These are phyloP conservation scores for Tetrapisispora arboricola DNA, from an alignment of 805 yeast species.

Conservation along the genomic window DNA sequence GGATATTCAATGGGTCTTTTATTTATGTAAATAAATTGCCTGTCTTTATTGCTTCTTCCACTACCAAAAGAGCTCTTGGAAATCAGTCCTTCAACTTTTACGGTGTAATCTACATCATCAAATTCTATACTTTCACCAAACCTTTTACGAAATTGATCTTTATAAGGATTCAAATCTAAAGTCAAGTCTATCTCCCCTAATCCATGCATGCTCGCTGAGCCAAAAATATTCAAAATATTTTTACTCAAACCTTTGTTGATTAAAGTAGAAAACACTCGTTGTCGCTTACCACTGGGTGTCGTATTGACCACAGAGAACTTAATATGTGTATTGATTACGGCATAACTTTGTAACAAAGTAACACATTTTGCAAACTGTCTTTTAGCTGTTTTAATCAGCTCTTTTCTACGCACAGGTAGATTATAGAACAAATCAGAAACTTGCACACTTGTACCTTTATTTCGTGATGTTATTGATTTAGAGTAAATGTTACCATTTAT, in stretches of 20 bases:
- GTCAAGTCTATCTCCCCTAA: conserved; percentile 40
- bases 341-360: conserved; percentile 52
- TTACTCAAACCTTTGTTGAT: conserved; percentile 40
- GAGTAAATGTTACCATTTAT: conserved; percentile 41
- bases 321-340: conserved; percentile 47
- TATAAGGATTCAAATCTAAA: conserved; percentile 30
- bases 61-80: conserved; percentile 74
- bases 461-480: conserved; percentile 38
- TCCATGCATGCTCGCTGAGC: conserved; percentile 53
- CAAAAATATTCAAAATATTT: conserved; percentile 60
- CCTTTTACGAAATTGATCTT: conserved; percentile 12
- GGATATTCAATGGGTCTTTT: conserved; percentile 60
- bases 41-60: conserved; percentile 60
- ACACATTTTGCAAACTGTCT: conserved; percentile 68
- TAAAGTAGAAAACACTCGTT: conserved; percentile 47
- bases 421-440: conserved; percentile 51
- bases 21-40: conserved; percentile 70
- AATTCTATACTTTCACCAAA: conserved; percentile 10
- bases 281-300: conserved; percentile 38
- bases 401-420: conserved; percentile 76
- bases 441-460: conserved; percentile 57
- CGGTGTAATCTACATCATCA: conserved; percentile 21
- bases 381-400: conserved; percentile 54
- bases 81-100: conserved; percentile 47
- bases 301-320: conserved; percentile 53